Evolutionary conservation across 768 basidiomycete genomes (phyloP).

Genomic region (Pleurotus salmoneostramineus): DNA sequence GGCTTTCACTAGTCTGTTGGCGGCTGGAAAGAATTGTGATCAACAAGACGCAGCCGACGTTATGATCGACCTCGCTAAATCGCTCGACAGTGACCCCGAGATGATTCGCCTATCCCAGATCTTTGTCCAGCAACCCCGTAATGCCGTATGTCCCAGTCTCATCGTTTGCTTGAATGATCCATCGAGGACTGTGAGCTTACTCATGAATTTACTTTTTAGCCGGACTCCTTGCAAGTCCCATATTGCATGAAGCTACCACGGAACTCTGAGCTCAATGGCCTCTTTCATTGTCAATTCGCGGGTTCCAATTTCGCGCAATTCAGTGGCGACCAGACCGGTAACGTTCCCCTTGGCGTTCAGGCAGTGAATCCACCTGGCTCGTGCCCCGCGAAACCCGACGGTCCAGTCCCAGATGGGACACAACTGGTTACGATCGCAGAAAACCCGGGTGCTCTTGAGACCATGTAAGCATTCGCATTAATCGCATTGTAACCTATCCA

Average conservation of each 20-base stretch:
- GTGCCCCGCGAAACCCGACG: slow-evolving; percentile 38
- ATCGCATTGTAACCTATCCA: not conserved
- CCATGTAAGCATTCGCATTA: not conserved
- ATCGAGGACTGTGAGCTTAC: not conserved
- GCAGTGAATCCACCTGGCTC: slow-evolving; percentile 41
- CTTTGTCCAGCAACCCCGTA: slow-evolving; percentile 48
- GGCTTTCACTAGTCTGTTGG: slow-evolving; percentile 44
- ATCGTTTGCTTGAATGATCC: too few species aligned
- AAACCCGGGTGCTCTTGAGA: slow-evolving; percentile 22
- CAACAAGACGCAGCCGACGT: slow-evolving; percentile 46
- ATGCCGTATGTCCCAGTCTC: slow-evolving; percentile 30
- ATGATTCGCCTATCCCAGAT: slow-evolving; percentile 44
- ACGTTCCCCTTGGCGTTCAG: slow-evolving; percentile 38
- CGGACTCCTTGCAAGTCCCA: slow-evolving; percentile 40
- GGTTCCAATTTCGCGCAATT: slow-evolving; percentile 38
- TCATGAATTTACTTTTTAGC: slow-evolving; percentile 20
- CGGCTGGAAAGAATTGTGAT: slow-evolving; percentile 35
- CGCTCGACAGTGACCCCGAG: slow-evolving; percentile 33
- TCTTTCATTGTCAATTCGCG: slow-evolving; percentile 52
- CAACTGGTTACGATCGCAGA: slow-evolving; percentile 35
- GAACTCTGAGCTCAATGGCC: slow-evolving; percentile 43
- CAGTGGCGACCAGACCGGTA: slow-evolving; percentile 37
- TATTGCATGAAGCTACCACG: slow-evolving; percentile 49
- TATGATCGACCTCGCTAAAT: slow-evolving; percentile 46
- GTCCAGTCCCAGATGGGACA: slow-evolving; percentile 40